phyloP scores from a whole-genome alignment of 768 basidiomycete species.

The Pleurotus salmoneostramineus region DNA sequence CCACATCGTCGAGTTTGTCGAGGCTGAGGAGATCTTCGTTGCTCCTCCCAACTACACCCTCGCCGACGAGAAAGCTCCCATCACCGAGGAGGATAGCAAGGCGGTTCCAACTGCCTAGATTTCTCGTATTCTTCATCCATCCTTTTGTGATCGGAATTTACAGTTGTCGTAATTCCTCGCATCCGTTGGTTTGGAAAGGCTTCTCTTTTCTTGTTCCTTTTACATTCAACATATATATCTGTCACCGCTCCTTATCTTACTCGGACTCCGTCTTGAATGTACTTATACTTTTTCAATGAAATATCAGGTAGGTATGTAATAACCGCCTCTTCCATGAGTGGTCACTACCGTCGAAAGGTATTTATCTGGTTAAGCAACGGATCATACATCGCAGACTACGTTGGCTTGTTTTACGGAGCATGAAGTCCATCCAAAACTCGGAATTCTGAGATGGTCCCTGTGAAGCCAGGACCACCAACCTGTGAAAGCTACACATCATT shows the following conservation, averaged over 20 bases:
- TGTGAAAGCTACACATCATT: neutral
- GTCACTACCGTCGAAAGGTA: no score
- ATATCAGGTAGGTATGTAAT: neutral
- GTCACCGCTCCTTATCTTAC: no score
- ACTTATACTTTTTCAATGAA: no score
- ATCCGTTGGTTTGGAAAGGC: no score
- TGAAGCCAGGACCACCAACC: constrained; percentile 2
- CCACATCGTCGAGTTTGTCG: constrained; percentile 40
- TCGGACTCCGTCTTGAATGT: no score
- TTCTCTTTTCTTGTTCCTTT: no score
- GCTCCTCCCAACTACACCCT: constrained; percentile 55
- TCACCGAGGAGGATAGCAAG: neutral
- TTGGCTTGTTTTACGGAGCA: neutral
- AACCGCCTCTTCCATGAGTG: neutral
- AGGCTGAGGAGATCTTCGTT: constrained; percentile 42
- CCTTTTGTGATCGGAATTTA: no score
- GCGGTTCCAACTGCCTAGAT: constrained; percentile 1
- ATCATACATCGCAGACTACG: no score
- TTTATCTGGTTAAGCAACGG: no score
- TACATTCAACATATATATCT: no score
- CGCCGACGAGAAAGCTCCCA: constrained; percentile 46
- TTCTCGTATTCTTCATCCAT: no score
- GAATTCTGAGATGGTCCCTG: neutral
- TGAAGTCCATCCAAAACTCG: neutral
- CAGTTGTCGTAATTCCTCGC: no score